Percentiles rank a stretch among this genome's conserved stretches.
Evolutionary conservation across 345 rosid genomes (phyloP).

Genomic region (Microcos paniculata): DNA sequence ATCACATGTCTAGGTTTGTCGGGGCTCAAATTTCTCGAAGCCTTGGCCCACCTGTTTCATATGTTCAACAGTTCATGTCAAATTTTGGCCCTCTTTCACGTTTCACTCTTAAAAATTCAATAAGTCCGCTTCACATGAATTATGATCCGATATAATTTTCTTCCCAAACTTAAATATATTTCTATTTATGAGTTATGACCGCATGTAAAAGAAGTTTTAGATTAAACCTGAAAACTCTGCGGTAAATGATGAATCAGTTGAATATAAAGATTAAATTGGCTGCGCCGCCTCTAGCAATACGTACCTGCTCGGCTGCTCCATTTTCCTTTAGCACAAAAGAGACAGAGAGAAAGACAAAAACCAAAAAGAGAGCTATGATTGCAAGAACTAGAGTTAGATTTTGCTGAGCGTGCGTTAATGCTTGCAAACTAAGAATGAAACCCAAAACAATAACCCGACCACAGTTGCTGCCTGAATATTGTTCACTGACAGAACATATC

Average conservation of each 20-base stretch:
- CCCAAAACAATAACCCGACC: neutral
- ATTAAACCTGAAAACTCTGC: neutral
- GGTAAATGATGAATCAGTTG: neutral
- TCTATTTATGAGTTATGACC: neutral
- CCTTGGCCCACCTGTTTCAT: neutral
- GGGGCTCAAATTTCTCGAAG: neutral
- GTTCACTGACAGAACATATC: neutral
- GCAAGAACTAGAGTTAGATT: neutral
- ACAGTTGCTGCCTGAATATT: neutral
- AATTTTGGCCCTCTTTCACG: neutral
- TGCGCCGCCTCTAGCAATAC: neutral
- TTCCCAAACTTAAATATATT: neutral
- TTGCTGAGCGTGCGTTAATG: neutral
- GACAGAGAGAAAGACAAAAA: neutral
- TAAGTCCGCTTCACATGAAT: neutral
- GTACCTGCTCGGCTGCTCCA: neutral
- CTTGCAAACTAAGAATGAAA: neutral
- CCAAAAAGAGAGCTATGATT: neutral
- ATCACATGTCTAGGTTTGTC: neutral
- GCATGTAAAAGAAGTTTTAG: neutral
- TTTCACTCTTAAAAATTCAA: neutral
- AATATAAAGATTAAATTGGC: neutral
- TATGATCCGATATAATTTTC: neutral
- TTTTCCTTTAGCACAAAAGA: neutral
- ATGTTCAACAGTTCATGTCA: neutral